A percentile compares a stretch with the other conserved stretches of the same genome.
Conservation (phyloP, 1,284 basidiomycete genomes). For the Malassezia yamatoensis region DNA sequence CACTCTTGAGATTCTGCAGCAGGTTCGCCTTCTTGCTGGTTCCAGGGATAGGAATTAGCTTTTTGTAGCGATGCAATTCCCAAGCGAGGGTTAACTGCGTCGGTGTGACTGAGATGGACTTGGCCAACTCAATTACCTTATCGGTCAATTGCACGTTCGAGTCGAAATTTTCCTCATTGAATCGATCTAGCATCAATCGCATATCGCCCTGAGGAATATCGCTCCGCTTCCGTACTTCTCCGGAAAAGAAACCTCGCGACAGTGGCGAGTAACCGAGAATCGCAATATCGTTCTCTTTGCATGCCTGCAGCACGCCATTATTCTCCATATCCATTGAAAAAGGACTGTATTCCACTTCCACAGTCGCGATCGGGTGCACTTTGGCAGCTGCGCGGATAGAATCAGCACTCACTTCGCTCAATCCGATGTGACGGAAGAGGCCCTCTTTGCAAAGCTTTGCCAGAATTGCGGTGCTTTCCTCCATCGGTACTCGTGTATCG, state of each 20-base stretch:
- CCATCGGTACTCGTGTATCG: conserved; percentile 17
- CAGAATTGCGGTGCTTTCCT: conserved; percentile 29
- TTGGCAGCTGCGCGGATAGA: conserved; percentile 27
- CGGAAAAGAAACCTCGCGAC: conserved; percentile 55
- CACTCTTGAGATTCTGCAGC: neutral
- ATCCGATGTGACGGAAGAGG: conserved; percentile 32
- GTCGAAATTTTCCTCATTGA: conserved; percentile 52
- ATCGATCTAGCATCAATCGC: conserved; percentile 4
- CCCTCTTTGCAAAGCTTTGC: conserved; percentile 20
- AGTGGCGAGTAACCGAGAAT: conserved; percentile 56
- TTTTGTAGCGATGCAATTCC: conserved; percentile 53
- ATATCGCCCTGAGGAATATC: conserved; percentile 26
- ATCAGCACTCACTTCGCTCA: conserved; percentile 32
- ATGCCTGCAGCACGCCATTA: conserved; percentile 48
- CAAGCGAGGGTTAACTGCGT: conserved; percentile 59
- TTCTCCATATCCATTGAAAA: conserved; percentile 53
- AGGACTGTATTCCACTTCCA: conserved; percentile 61
- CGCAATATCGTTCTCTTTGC: conserved; percentile 53
- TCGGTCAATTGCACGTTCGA: conserved; percentile 56
- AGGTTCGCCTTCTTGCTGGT: conserved; percentile 31
- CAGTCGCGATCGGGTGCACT: conserved; percentile 51
- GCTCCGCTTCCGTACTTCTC: conserved; percentile 51
- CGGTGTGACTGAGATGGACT: conserved; percentile 49
- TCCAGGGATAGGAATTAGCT: conserved; percentile 54
- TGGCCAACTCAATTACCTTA: conserved; percentile 46